Evolutionary conservation across 2,329 filamentous ascomycete species (phyloP).

Genomic region (Colletotrichum lini): DNA sequence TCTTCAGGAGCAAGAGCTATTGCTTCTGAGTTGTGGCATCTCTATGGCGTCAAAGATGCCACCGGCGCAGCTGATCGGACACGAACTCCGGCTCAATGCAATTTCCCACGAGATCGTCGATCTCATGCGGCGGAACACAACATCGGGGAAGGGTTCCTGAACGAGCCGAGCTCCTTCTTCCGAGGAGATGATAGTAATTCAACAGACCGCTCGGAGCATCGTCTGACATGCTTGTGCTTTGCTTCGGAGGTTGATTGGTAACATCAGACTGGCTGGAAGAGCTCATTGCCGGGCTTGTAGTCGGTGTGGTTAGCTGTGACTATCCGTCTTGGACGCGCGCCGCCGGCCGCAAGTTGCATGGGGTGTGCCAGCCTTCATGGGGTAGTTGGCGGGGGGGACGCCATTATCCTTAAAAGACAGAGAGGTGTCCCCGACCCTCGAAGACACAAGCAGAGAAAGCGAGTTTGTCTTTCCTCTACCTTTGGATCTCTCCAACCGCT

Average conservation of each 20-base stretch:
- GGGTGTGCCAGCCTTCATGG: conserved; percentile 16
- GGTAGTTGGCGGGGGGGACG: conserved; percentile 5
- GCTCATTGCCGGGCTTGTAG: not conserved
- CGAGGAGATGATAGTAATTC: not conserved
- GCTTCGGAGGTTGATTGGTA: not conserved
- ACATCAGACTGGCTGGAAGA: not conserved
- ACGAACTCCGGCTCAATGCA: not conserved
- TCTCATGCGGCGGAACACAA: conserved; percentile 3
- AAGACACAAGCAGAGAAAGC: not conserved
- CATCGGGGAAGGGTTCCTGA: not conserved
- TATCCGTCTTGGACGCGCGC: conserved; percentile 17
- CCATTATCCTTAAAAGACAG: conserved; percentile 22
- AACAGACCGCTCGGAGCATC: not conserved
- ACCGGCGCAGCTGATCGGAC: conserved; percentile 15
- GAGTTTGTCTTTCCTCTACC: not conserved
- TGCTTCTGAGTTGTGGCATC: not conserved
- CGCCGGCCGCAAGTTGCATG: conserved; percentile 21
- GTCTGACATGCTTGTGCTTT: conserved; percentile 9
- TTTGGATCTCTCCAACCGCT: not conserved
- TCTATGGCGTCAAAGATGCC: conserved; percentile 15
- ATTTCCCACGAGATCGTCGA: conserved; percentile 23
- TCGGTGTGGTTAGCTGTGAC: conserved; percentile 26
- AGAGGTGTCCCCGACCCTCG: conserved; percentile 5
- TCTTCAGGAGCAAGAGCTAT: not conserved
- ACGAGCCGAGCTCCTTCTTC: conserved; percentile 5